phyloP scores from a whole-genome alignment of 1,284 basidiomycete species.

The Sporisorium exsertum region DNA sequence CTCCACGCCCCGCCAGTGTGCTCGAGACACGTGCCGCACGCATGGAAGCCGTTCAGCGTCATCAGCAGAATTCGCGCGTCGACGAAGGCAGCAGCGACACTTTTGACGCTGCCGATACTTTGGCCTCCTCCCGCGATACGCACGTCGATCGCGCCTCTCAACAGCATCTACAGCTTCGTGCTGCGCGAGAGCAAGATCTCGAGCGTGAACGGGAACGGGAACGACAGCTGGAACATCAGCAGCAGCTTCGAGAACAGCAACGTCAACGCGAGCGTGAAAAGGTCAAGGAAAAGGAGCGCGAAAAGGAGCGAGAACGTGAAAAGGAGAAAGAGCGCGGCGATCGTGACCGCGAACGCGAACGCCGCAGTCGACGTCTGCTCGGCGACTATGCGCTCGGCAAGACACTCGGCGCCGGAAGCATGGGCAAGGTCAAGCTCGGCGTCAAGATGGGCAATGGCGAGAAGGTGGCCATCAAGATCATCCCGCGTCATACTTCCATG shows the following conservation, averaged over 20 bases:
- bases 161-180: conserved; percentile 37
- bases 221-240: conserved; percentile 25
- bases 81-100: conserved; percentile 45
- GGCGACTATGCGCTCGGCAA: conserved; percentile 97
- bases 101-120: conserved; percentile 37
- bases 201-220: conserved; percentile 36
- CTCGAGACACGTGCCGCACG: conserved; percentile 46
- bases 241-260: conserved; percentile 11
- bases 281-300: conserved; percentile 31
- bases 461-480: conserved; percentile 98
- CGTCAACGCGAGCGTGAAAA: conserved; percentile 22
- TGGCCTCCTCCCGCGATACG: conserved; percentile 39
- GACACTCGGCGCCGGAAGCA: conserved; percentile 95
- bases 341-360: conserved; percentile 51
- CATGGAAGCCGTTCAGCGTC: conserved; percentile 40
- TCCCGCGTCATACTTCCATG: conserved; percentile 80
- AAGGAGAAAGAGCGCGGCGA: conserved; percentile 45
- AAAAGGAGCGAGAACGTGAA: conserved; percentile 42
- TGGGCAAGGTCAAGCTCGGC: conserved; percentile 99
- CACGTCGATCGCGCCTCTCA: conserved; percentile 40
- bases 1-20: conserved; percentile 54
- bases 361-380: conserved; percentile 70
- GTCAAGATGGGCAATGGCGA: conserved; percentile 89
- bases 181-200: conserved; percentile 26
- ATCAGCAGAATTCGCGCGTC: conserved; percentile 31